Percentiles rank a stretch among this genome's conserved stretches.
phyloP scores from a whole-genome alignment of 2,329 filamentous ascomycete species.

The Balansia obtecta region DNA sequence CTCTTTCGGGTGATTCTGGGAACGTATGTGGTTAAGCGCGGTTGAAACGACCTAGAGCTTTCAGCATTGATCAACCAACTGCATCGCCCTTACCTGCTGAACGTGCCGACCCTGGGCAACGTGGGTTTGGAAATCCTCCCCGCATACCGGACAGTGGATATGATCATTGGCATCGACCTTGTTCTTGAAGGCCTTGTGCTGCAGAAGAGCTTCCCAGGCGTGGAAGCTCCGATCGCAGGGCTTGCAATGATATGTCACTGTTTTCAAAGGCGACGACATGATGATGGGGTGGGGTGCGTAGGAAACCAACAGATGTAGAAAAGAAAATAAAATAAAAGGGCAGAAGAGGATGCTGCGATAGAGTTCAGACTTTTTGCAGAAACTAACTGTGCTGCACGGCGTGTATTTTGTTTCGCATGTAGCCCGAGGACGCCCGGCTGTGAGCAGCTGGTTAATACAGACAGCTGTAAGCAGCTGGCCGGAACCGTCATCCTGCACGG shows the following conservation, averaged over 20 bases:
- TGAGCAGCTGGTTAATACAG: background rate
- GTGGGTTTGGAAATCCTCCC: conserved; percentile 22
- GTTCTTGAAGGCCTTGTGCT: conserved; percentile 20
- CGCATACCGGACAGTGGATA: conserved; percentile 27
- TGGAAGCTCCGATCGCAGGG: conserved; percentile 18
- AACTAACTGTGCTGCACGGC: background rate
- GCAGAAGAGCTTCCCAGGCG: conserved; percentile 12
- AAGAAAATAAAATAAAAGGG: background rate
- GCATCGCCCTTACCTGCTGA: conserved; percentile 16
- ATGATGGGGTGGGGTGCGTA: background rate
- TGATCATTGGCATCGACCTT: conserved; percentile 13
- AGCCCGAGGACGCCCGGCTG: background rate
- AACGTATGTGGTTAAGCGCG: conserved; percentile 9
- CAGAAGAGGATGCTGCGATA: too few species aligned
- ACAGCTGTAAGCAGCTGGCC: background rate
- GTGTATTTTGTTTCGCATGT: background rate
- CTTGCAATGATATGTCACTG: conserved; percentile 14
- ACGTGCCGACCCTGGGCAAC: conserved; percentile 21
- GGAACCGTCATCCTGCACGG: too few species aligned
- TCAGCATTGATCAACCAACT: too few species aligned
- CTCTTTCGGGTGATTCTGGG: conserved; percentile 12
- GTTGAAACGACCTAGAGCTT: too few species aligned
- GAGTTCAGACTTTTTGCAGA: background rate
- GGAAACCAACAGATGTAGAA: background rate
- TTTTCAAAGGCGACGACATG: conserved; percentile 1